Evolutionary conservation across 805 yeast genomes (phyloP), one percentile per base, ranked within the genome.

Genomic region (Wickerhamiella kurtzmanii): DNA sequence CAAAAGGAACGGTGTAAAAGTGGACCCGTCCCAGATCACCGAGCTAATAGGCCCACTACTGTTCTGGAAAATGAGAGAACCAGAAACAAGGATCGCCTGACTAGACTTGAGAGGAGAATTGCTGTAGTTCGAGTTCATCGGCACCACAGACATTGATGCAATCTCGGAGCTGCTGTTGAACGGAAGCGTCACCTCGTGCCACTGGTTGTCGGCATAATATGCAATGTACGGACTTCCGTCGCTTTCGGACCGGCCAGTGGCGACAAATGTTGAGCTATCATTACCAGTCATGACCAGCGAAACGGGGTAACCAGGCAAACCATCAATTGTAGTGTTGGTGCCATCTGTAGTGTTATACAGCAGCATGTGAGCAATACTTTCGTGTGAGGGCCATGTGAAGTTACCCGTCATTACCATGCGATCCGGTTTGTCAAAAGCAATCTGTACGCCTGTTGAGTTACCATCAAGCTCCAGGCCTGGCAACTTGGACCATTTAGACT

Each of bases 401-500:
- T 11, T 18, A 11, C 41, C 41, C 5, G 41, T 20, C 6, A 36
- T 17, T 4, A 38, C 41, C 15, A 38, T 15, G 25, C 41, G 41
- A 18, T 38, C 41, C 8, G 25, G n/a, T 13, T 15, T 20, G 25
- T 38, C 41, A n/a, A 38, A 38, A 6, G 32, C 32, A 25, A 25
- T 25, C 11, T 25, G 32, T 6, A 25, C 32, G 9, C 32, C 42
- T 4, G 15, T 25, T 4, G 52, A 42, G 21, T 35, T 37, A 8
- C 37, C 2, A 8, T 41, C 44, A 11, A 51, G 37, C 2, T n/a
- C 22, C 3, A 52, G 37, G 4, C 32, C n/a, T 3, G 35, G 11
- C 4, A 40, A 44, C 1, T 11, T 18, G 13, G 9, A 13, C 55
- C 55, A 53, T 16, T 8, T 61, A 15, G 63, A 56, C 18, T 67